Evolutionary conservation across 2,329 filamentous ascomycete species (phyloP).

Genomic region (Cladosporium cucumerinum): DNA sequence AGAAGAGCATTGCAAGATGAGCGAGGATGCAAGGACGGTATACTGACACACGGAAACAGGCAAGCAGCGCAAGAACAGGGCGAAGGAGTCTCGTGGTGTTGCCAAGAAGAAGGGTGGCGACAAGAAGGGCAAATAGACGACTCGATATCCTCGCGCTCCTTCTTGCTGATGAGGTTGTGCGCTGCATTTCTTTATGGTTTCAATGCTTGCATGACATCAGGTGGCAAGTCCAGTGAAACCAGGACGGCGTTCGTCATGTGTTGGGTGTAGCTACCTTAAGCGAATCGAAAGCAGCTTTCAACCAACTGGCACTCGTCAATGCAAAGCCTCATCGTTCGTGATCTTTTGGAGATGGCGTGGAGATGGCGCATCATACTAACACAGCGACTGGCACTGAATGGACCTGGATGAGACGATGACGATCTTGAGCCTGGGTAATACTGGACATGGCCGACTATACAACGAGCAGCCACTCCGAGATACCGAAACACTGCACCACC

Average conservation of each 20-base stretch:
- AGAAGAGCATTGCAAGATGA: conserved; percentile 1
- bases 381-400: background rate
- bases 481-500: background rate
- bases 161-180: conserved; percentile 15
- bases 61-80: conserved; percentile 99
- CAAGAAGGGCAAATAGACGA: conserved; percentile 61
- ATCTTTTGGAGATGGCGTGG: background rate
- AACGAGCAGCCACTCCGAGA: background rate
- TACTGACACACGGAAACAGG: conserved; percentile 55
- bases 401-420: background rate
- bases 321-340: background rate
- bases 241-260: conserved; percentile 15
- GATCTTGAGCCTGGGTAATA: background rate
- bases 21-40: conserved; percentile 2
- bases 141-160: conserved; percentile 14
- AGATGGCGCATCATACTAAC: background rate
- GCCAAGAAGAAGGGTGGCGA: conserved; percentile 98
- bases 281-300: conserved; percentile 17
- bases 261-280: conserved; percentile 17
- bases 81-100: conserved; percentile 96
- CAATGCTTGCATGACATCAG: conserved; percentile 14
- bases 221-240: conserved; percentile 14
- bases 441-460: background rate
- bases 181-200: conserved; percentile 18
- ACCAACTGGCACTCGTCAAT: conserved; percentile 4